Percentiles rank a stretch among this genome's conserved stretches.
Conservation (phyloP, 2,329 filamentous ascomycete species). For the Sporothrix inflata region DNA sequence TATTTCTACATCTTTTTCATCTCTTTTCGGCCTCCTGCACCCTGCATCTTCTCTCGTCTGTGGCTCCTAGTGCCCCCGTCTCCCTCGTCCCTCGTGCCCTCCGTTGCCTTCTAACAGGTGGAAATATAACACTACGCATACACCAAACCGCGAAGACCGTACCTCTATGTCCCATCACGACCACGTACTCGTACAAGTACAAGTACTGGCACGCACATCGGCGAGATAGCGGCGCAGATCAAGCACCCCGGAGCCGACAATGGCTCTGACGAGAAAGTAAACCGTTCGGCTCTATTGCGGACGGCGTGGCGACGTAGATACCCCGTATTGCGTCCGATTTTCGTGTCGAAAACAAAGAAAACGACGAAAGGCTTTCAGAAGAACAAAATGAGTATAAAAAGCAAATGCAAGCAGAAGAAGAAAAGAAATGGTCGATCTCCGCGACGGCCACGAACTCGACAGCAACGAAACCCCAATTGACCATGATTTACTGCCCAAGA, state of each 20-base stretch:
- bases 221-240: background rate
- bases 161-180: background rate
- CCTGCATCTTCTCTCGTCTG: background rate
- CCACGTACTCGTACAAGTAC: background rate
- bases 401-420: background rate
- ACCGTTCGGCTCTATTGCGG: background rate
- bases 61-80: background rate
- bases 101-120: background rate
- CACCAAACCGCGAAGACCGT: background rate
- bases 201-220: background rate
- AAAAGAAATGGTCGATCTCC: background rate
- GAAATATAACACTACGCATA: background rate
- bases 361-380: background rate
- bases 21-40: background rate
- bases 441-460: background rate
- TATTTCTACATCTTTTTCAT: background rate
- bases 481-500: background rate
- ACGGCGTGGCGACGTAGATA: background rate
- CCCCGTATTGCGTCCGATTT: background rate
- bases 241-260: background rate
- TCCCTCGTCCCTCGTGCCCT: background rate
- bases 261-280: background rate
- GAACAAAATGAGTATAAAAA: background rate
- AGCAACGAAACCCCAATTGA: background rate
- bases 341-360: background rate